phyloP scores from a whole-genome alignment of 2,329 filamentous ascomycete genomes.

The Aspergillus brunneoviolaceus region DNA sequence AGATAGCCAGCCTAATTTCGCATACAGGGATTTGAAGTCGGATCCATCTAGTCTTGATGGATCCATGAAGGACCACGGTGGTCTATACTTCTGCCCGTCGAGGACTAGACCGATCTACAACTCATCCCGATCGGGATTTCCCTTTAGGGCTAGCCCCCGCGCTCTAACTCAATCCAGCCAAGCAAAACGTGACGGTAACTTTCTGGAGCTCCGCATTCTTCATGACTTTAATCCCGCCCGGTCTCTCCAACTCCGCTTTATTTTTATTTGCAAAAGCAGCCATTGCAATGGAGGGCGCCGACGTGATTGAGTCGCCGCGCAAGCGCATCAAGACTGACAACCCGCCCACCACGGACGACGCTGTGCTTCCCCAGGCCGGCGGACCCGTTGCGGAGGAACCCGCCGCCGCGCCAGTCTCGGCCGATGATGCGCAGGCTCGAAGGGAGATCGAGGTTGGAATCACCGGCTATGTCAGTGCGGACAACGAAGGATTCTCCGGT shows the following conservation, averaged over 20 bases:
- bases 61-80: no score
- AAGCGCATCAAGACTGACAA: conserved; percentile 38
- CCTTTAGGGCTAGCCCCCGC: conserved; percentile 31
- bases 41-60: no score
- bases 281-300: conserved; percentile 31
- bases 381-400: conserved; percentile 13
- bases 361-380: conserved; percentile 17
- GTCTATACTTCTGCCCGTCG: no score
- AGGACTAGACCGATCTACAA: not conserved
- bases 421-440: conserved; percentile 31
- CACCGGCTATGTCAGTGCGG: conserved; percentile 59
- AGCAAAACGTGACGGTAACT: conserved; percentile 10
- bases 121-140: conserved; percentile 22
- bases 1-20: no score
- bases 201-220: conserved; percentile 15
- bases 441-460: conserved; percentile 59
- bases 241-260: conserved; percentile 14
- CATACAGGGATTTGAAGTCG: no score
- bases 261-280: not conserved
- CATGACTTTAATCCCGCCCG: conserved; percentile 17
- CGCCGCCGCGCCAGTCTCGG: conserved; percentile 9
- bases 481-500: conserved; percentile 61
- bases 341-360: conserved; percentile 15
- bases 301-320: conserved; percentile 36
- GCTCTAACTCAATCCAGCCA: conserved; percentile 20